phyloP scores from a whole-genome alignment of 805 yeast genomes.

The Yarrowia bubula region DNA sequence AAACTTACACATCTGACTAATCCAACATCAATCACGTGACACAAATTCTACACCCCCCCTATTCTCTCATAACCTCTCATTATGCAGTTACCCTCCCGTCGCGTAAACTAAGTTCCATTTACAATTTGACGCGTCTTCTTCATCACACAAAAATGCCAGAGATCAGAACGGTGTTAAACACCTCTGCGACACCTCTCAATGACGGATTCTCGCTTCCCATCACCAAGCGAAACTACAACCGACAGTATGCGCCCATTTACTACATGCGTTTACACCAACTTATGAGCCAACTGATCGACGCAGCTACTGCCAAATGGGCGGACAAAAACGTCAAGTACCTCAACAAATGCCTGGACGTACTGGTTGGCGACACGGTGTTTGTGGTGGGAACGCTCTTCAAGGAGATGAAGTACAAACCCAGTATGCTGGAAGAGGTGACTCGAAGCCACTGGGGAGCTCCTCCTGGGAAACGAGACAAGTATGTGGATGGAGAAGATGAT shows the following conservation, averaged over 20 bases:
- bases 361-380: constrained; percentile 66
- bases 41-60: neutral
- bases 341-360: constrained; percentile 60
- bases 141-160: neutral
- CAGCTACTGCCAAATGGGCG: constrained; percentile 58
- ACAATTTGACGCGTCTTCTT: neutral
- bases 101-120: constrained; percentile 11
- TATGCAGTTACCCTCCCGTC: neutral
- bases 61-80: neutral
- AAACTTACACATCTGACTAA: neutral
- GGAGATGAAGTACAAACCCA: constrained; percentile 81
- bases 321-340: constrained; percentile 40
- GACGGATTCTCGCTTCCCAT: neutral
- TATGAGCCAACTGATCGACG: constrained; percentile 47
- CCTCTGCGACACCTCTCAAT: neutral
- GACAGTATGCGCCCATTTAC: constrained; percentile 61
- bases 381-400: constrained; percentile 82
- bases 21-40: no score
- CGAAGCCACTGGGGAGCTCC: constrained; percentile 37
- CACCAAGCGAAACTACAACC: constrained; percentile 46
- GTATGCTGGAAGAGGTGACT: constrained; percentile 72
- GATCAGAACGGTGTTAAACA: neutral
- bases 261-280: constrained; percentile 50
- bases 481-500: constrained; percentile 46
- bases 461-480: constrained; percentile 45